A percentile compares a stretch with the other conserved stretches of the same genome.
Conservation (phyloP, 345 rosid genomes). For the Hypericum perforatum region DNA sequence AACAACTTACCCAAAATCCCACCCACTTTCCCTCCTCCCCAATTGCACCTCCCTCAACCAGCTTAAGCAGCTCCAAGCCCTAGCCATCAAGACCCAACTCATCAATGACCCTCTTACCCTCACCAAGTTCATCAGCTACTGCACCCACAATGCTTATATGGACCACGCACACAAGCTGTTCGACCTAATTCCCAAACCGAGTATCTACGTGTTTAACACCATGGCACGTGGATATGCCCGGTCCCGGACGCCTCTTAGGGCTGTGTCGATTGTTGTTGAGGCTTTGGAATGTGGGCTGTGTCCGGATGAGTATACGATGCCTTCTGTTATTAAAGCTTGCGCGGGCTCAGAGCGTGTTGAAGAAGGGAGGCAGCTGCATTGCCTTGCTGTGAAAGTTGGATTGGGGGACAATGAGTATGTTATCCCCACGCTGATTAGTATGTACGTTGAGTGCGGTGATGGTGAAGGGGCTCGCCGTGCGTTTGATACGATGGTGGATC, state of each 20-base stretch:
- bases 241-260: conserved; percentile 12
- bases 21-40: conserved; percentile 35
- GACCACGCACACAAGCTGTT: conserved; percentile 15
- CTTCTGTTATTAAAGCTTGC: conserved; percentile 18
- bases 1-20: conserved; percentile 6
- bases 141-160: conserved; percentile 20
- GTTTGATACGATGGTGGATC: conserved; percentile 15
- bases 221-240: conserved; percentile 20
- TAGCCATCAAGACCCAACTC: conserved; percentile 51
- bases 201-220: conserved; percentile 11
- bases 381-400: conserved; percentile 39
- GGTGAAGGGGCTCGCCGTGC: conserved; percentile 10
- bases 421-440: conserved; percentile 16
- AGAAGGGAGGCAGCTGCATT: conserved; percentile 19
- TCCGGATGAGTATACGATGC: conserved; percentile 17
- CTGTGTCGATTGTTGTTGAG: conserved; percentile 7
- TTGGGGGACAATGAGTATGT: conserved; percentile 33
- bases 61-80: conserved; percentile 65
- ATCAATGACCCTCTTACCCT: conserved; percentile 30
- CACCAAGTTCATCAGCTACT: conserved; percentile 22
- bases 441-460: conserved; percentile 14
- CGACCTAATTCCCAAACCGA: conserved; percentile 15
- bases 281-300: conserved; percentile 5
- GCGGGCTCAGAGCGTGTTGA: conserved; percentile 9
- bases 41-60: conserved; percentile 40